Evolutionary conservation across 2,329 filamentous ascomycete species (phyloP).

Genomic region (Alternaria sp.): DNA sequence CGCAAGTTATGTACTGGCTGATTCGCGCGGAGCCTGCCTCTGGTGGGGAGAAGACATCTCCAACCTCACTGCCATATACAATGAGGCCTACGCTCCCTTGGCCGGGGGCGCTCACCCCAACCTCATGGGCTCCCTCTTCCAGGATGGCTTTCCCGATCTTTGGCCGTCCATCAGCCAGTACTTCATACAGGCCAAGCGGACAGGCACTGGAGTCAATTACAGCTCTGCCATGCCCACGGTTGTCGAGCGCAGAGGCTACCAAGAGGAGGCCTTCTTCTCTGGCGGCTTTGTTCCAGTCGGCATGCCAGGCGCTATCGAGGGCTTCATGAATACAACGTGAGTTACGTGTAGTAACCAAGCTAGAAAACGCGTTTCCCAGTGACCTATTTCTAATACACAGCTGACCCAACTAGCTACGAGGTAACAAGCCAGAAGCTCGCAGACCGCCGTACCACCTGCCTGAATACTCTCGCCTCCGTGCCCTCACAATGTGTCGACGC

Average conservation of each 20-base stretch:
- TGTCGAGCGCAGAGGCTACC: conserved; percentile 38
- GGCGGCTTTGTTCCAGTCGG: conserved; percentile 42
- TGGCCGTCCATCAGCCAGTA: conserved; percentile 27
- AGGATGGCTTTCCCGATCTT: conserved; percentile 38
- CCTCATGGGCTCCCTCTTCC: conserved; percentile 42
- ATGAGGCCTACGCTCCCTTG: conserved; percentile 37
- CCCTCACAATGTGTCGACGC: conserved; percentile 26
- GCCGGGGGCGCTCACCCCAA: conserved; percentile 34
- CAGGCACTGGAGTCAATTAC: conserved; percentile 33
- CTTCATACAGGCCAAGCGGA: conserved; percentile 33
- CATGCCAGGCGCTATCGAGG: conserved; percentile 26
- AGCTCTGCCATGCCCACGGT: conserved; percentile 28
- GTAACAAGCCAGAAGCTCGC: conserved; percentile 40
- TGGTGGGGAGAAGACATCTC: conserved; percentile 40
- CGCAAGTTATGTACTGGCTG: conserved; percentile 38
- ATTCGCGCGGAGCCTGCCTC: conserved; percentile 41
- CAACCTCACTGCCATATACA: conserved; percentile 43
- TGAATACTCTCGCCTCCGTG: conserved; percentile 39
- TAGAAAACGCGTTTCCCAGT: background rate
- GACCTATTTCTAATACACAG: background rate
- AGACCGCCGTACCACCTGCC: conserved; percentile 40
- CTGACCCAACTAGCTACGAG: conserved; percentile 30
- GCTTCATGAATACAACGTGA: conserved; percentile 20
- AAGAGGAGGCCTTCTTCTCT: conserved; percentile 42
- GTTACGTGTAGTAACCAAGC: background rate